Conservation (phyloP, 176 grass and related monocot genomes). For the Phoenix roebelenii region DNA sequence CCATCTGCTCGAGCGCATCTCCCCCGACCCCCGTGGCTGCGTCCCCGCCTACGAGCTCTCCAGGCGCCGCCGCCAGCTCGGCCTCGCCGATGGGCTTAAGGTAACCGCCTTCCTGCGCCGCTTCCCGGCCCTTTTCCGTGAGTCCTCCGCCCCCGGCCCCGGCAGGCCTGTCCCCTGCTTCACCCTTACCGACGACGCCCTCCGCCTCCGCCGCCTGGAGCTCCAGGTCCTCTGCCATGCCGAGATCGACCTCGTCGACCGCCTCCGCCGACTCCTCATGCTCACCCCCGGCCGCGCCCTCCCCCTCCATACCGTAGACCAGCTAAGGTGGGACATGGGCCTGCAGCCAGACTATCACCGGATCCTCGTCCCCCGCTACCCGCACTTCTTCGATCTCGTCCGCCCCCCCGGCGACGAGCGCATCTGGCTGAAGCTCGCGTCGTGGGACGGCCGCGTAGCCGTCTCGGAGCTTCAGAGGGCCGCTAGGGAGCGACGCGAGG, state of each 20-base stretch:
- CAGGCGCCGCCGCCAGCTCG: slow-evolving; percentile 13
- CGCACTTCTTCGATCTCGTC: slow-evolving; percentile 33
- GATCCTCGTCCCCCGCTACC: slow-evolving; percentile 40
- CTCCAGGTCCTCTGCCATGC: slow-evolving; percentile 19
- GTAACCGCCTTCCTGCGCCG: slow-evolving; percentile 35
- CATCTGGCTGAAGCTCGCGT: slow-evolving; percentile 65
- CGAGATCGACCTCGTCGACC: slow-evolving; percentile 35
- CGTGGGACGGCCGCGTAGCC: slow-evolving; percentile 48
- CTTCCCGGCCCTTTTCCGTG: slow-evolving; percentile 39
- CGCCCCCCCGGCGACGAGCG: slow-evolving; percentile 55
- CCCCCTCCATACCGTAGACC: slow-evolving; percentile 64
- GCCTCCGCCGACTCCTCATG: slow-evolving; percentile 65
- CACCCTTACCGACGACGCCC: slow-evolving; percentile 36
- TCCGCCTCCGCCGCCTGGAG: slow-evolving; percentile 41
- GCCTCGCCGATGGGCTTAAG: background rate
- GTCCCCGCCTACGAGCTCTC: slow-evolving; percentile 26
- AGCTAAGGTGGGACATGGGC: slow-evolving; percentile 74
- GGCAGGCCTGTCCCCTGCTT: background rate
- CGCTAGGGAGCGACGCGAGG: background rate
- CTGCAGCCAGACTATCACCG: slow-evolving; percentile 45
- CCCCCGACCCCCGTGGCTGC: slow-evolving; percentile 22
- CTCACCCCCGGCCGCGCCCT: slow-evolving; percentile 36
- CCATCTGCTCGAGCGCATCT: slow-evolving; percentile 73
- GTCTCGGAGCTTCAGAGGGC: slow-evolving; percentile 55
- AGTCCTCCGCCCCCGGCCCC: background rate